Conservation (phyloP, 1,284 basidiomycete species). For the Cryptococcus sp. region DNA sequence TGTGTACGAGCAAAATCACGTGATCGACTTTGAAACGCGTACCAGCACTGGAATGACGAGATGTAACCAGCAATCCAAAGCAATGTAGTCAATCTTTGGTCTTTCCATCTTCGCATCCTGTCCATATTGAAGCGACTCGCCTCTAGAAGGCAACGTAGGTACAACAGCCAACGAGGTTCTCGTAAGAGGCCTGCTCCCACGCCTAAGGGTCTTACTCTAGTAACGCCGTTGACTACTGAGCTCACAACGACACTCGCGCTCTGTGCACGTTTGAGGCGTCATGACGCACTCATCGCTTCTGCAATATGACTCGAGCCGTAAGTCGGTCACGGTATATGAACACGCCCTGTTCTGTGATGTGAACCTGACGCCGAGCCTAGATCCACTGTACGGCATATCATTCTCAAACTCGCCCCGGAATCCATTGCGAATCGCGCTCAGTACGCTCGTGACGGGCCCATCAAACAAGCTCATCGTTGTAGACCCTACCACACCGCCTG, state of each 20-base stretch:
- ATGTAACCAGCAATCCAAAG: too few species aligned
- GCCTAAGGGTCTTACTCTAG: too few species aligned
- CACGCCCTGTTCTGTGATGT: neutral
- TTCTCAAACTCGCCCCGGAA: constrained; percentile 48
- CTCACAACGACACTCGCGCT: too few species aligned
- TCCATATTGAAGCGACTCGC: too few species aligned
- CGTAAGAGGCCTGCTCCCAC: too few species aligned
- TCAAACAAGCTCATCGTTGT: constrained; percentile 48
- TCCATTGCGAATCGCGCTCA: constrained; percentile 44
- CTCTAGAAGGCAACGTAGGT: too few species aligned
- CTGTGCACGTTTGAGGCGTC: neutral
- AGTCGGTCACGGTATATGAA: constrained; percentile 4
- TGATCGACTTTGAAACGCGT: neutral
- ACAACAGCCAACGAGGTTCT: too few species aligned
- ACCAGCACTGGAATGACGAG: too few species aligned
- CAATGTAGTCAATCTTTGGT: too few species aligned
- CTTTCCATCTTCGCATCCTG: too few species aligned
- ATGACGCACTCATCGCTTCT: constrained; percentile 35
- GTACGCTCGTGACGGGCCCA: constrained; percentile 42
- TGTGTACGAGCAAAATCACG: neutral
- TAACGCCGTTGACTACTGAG: too few species aligned
- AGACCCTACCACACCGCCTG: constrained; percentile 25
- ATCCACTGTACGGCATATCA: constrained; percentile 49
- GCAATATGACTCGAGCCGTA: constrained; percentile 21
- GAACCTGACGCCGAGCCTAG: constrained; percentile 27